Conservation (phyloP, 1,284 basidiomycete species). For the Takashimella koratensis region DNA sequence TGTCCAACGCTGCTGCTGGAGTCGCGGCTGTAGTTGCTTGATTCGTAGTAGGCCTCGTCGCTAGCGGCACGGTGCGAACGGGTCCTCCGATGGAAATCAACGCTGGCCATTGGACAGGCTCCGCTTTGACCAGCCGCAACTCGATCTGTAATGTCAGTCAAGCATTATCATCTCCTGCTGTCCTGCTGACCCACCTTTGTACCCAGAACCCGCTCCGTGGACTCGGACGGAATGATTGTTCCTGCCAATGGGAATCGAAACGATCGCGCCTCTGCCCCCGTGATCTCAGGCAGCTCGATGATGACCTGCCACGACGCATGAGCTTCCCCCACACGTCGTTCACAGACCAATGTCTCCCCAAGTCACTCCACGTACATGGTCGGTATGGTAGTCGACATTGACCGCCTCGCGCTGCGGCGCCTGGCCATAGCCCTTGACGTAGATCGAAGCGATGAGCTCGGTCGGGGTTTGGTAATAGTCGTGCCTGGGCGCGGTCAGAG, state of each 20-base stretch:
- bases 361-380: slow-evolving; percentile 2
- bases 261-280: neutral
- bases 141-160: slow-evolving; percentile 31
- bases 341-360: neutral
- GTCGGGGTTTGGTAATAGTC: slow-evolving; percentile 85
- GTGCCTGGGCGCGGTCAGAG: no score
- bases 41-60: no score
- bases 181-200: slow-evolving; percentile 66
- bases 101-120: slow-evolving; percentile 62
- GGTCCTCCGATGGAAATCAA: slow-evolving; percentile 23
- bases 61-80: neutral
- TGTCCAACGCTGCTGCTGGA: slow-evolving; percentile 3
- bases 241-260: slow-evolving; percentile 62
- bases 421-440: slow-evolving; percentile 61
- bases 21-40: neutral
- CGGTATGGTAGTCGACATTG: slow-evolving; percentile 52
- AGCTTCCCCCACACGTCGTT: neutral
- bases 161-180: no score
- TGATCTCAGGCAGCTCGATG: slow-evolving; percentile 4
- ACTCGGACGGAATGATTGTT: slow-evolving; percentile 64
- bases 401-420: slow-evolving; percentile 58
- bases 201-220: slow-evolving; percentile 66
- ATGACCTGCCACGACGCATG: slow-evolving; percentile 5
- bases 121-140: slow-evolving; percentile 37
- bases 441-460: slow-evolving; percentile 67